Evolutionary conservation across 345 rosid species (phyloP).

Genomic region (Ailanthus altissimus): DNA sequence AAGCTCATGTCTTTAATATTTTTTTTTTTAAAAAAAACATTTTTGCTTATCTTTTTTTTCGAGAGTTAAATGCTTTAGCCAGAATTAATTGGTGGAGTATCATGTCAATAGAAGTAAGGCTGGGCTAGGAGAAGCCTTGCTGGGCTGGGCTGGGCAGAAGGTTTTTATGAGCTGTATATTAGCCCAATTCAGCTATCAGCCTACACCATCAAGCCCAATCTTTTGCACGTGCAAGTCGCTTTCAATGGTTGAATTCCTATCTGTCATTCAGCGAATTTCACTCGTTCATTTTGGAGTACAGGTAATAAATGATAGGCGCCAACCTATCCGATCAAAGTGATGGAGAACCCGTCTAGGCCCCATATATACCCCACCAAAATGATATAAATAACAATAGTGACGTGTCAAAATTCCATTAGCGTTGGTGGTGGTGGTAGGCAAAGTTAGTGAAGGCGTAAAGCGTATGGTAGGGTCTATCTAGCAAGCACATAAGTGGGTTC

Average conservation of each 20-base stretch:
- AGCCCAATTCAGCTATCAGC: not conserved
- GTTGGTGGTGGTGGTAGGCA: constrained; percentile 6
- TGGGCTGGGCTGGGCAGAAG: not conserved
- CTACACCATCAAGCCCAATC: not conserved
- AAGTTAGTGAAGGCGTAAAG: not conserved
- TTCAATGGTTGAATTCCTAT: not conserved
- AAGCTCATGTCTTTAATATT: too few relatives aligned
- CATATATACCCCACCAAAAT: not conserved
- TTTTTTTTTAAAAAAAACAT: too few relatives aligned
- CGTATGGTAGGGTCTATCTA: not conserved
- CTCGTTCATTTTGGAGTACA: not conserved
- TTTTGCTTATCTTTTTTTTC: too few relatives aligned
- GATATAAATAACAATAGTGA: not conserved
- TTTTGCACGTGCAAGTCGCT: not conserved
- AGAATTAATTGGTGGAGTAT: too few relatives aligned
- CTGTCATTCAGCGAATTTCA: not conserved
- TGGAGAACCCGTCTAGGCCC: not conserved
- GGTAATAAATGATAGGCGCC: not conserved
- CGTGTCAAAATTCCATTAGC: constrained; percentile 8
- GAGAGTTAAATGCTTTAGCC: not conserved
- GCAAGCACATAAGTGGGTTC: not conserved
- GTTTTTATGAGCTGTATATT: not conserved
- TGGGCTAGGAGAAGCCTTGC: not conserved
- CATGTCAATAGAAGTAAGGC: not conserved
- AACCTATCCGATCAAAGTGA: not conserved